Evolutionary conservation across 1,284 basidiomycete species (phyloP).

Genomic region (Rhodotorula sp.): DNA sequence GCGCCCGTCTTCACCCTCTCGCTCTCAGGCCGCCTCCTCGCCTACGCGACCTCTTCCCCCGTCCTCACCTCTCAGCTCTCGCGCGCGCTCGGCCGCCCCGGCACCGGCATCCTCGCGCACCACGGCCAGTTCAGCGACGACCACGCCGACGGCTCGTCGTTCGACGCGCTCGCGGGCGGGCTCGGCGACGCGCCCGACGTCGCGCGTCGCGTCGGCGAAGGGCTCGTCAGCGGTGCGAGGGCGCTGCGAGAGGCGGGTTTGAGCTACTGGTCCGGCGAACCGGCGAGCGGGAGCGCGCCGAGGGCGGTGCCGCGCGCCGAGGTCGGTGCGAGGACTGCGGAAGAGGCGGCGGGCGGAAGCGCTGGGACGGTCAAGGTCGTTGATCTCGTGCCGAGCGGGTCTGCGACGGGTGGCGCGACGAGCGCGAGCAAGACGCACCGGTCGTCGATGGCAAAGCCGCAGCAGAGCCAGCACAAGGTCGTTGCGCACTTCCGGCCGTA

Average conservation of each 20-base stretch:
- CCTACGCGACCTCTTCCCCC: constrained; percentile 25
- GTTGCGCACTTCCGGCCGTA: constrained; percentile 44
- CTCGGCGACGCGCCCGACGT: constrained; percentile 28
- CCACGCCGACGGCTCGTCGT: too few relatives aligned
- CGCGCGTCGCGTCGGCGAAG: constrained; percentile 36
- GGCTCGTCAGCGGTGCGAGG: constrained; percentile 37
- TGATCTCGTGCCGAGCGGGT: neutral
- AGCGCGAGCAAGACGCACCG: too few relatives aligned
- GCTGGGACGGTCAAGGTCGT: neutral
- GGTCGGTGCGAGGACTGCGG: neutral
- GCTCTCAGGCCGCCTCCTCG: constrained; percentile 28
- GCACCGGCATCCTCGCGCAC: constrained; percentile 28
- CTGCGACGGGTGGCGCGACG: too few relatives aligned
- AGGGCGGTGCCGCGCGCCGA: neutral
- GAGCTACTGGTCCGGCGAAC: constrained; percentile 12
- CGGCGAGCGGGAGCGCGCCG: constrained; percentile 4
- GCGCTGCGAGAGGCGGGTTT: constrained; percentile 38
- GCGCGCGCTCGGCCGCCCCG: constrained; percentile 20
- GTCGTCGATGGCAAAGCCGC: neutral
- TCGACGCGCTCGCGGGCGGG: neutral
- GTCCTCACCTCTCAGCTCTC: constrained; percentile 15
- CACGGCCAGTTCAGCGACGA: constrained; percentile 29
- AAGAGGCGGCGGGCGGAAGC: too few relatives aligned
- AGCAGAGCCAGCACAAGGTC: neutral
- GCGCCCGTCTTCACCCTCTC: constrained; percentile 37